Evolutionary conservation across 2,329 filamentous ascomycete species (phyloP), one percentile per base, ranked within the genome.

Genomic region (Microdochium bolleyi): DNA sequence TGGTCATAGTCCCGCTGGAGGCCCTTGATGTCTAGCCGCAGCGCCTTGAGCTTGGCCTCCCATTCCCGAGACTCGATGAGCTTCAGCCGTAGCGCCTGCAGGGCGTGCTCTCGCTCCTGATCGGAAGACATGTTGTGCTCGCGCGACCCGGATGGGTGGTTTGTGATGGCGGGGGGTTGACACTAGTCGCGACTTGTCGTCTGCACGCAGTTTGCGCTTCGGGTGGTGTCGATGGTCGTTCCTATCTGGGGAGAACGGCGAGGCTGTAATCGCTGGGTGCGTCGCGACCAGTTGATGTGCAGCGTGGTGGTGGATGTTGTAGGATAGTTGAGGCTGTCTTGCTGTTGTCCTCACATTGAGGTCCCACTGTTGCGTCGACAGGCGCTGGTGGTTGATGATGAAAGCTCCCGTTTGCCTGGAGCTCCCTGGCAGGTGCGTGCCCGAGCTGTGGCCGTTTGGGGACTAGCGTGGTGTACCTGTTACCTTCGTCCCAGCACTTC

Each of bases 1-100:
- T 92, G 85, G 70, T 99, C 92, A 66, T 92, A 99, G 64, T 97
- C 92, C 67, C 88, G 91, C 69, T 96, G 90, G 52, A 97, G 74
- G 55, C 88, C 90, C 77, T 97, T 99, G 72, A 99, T 96, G 62
- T 96, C 94, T 73, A 96, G 77, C 57, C 94, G 89, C 63, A 99
- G 77, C 51, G 87, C 83, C 78, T 97, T 99, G 56, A 99, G 83
- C 80, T 97, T 99, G 51, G 92, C 87, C 73, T 99, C 95, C 91
- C 91, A 97, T 80, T 99, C 94, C 73, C 95, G 84, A 63, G 95
- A 95, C 73, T 99, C 92, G 65, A 96, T 81, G 63, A 92, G 81
- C 76, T 89, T 91, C 56, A 79, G 74, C 69, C 89, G 89, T 77
- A 90, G 92, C 55, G 85, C 82, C 66, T 85, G 78, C 64, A 92